Conservation (phyloP, 2,329 filamentous ascomycete genomes). For the Coniochaeta prunicola region DNA sequence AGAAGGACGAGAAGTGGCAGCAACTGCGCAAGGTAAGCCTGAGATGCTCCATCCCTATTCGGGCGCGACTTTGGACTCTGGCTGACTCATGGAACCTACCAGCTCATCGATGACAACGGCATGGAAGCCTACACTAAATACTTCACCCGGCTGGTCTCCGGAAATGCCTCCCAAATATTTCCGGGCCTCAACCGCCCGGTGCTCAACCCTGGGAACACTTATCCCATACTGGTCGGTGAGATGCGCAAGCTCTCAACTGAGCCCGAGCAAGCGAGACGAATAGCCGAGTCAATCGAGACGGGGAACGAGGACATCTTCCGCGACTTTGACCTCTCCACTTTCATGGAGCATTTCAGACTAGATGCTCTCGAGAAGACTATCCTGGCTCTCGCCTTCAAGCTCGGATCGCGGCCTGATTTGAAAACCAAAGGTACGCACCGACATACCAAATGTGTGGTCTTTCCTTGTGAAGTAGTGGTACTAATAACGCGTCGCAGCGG, state of each 20-base stretch:
- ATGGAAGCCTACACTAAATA: constrained; percentile 99
- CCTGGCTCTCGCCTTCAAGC: constrained; percentile 82
- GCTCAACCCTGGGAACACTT: constrained; percentile 63
- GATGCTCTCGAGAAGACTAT: constrained; percentile 84
- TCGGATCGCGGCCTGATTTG: constrained; percentile 70
- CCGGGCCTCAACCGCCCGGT: constrained; percentile 66
- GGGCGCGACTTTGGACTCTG: not conserved
- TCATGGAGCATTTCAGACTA: constrained; percentile 93
- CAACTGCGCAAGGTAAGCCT: constrained; percentile 78
- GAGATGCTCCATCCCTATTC: not conserved
- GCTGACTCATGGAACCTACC: constrained; percentile 11
- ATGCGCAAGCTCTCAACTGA: constrained; percentile 80
- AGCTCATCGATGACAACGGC: constrained; percentile 95
- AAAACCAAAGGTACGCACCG: constrained; percentile 70
- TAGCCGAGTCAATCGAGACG: constrained; percentile 87
- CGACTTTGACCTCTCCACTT: constrained; percentile 92
- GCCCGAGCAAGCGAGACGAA: constrained; percentile 76
- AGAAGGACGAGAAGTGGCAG: constrained; percentile 89
- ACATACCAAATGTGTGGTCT: not conserved
- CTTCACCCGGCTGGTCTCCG: constrained; percentile 84
- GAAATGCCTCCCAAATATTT: constrained; percentile 89
- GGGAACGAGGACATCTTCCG: constrained; percentile 89
- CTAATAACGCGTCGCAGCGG: constrained; percentile 46
- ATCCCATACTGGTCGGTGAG: constrained; percentile 74
- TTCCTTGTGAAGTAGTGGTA: not conserved